These are phyloP conservation scores for Cladophialophora bantiana DNA, from an alignment of 2,329 filamentous ascomycete species.

Conservation along the genomic window DNA sequence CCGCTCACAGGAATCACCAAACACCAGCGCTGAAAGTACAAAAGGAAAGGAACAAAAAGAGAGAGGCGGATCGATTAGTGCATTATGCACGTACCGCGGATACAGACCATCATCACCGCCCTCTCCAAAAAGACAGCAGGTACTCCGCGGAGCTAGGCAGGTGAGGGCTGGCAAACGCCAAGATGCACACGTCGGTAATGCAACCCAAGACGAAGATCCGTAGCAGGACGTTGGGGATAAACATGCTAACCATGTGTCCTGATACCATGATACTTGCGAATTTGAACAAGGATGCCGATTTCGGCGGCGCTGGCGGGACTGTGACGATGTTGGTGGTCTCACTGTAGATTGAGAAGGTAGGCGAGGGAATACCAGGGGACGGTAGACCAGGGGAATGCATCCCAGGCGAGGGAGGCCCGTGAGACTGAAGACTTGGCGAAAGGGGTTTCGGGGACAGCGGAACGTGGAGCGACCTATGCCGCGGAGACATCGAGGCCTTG, in stretches of 20 bases:
- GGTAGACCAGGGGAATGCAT: constrained; percentile 22
- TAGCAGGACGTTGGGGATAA: constrained; percentile 35
- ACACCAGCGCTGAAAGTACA: constrained; percentile 4
- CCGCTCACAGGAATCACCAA: constrained; percentile 38
- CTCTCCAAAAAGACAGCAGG: constrained; percentile 28
- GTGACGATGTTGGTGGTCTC: constrained; percentile 32
- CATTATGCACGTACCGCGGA: not conserved
- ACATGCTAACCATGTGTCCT: constrained; percentile 32
- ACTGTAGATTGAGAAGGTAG: constrained; percentile 30
- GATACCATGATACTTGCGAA: constrained; percentile 33
- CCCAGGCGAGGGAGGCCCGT: constrained; percentile 20
- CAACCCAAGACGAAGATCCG: constrained; percentile 35
- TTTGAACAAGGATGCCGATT: constrained; percentile 28
- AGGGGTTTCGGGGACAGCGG: constrained; percentile 10
- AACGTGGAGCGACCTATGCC: not conserved
- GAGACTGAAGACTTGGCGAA: constrained; percentile 12
- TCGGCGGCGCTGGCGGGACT: constrained; percentile 33
- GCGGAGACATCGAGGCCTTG: not conserved
- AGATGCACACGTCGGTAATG: constrained; percentile 36
- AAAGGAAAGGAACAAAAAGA: constrained; percentile 1
- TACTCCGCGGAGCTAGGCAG: constrained; percentile 33
- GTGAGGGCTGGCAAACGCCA: constrained; percentile 36
- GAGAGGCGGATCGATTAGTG: not conserved
- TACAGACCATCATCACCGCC: constrained; percentile 6
- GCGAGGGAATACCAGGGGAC: constrained; percentile 30